Conservation (phyloP, 805 yeast species). For the Wickerhamomyces mucosus region DNA sequence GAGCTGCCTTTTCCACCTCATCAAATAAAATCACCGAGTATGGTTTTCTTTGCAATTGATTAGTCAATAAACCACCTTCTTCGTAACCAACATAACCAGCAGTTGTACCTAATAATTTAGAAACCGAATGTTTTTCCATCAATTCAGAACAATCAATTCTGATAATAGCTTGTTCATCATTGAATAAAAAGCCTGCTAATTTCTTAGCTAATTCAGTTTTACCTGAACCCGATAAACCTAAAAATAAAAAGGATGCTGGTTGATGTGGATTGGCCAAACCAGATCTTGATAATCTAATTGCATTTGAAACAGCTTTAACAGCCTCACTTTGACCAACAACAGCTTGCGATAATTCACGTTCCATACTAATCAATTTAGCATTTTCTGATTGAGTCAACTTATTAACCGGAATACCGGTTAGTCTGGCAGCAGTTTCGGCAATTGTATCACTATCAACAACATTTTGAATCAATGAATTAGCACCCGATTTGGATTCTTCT, state of each 20-base stretch:
- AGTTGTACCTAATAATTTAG: conserved; percentile 92
- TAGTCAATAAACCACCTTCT: conserved; percentile 95
- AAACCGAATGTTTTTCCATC: conserved; percentile 90
- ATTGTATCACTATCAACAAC: conserved; percentile 88
- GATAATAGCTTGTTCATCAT: conserved; percentile 94
- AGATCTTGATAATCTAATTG: conserved; percentile 85
- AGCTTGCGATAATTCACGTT: conserved; percentile 63
- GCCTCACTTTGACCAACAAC: conserved; percentile 97
- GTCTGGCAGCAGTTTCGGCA: conserved; percentile 93
- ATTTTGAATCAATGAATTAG: conserved; percentile 67
- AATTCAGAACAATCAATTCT: conserved; percentile 97
- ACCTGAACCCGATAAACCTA: conserved; percentile 96
- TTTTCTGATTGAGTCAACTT: conserved; percentile 95
- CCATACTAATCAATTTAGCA: conserved; percentile 90
- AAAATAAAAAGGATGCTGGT: conserved; percentile 90
- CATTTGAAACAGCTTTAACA: conserved; percentile 91
- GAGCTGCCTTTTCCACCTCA: conserved; percentile 98
- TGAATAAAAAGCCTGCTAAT: conserved; percentile 89
- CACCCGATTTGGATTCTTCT: conserved; percentile 53
- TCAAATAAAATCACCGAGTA: conserved; percentile 95
- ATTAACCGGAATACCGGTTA: conserved; percentile 94
- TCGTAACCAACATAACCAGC: conserved; percentile 97
- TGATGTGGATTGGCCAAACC: conserved; percentile 95
- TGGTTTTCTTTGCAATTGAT: conserved; percentile 83
- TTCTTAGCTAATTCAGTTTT: conserved; percentile 97